Conservation (phyloP, 108 stramenopile species). For the Schizochytrium sp. region DNA sequence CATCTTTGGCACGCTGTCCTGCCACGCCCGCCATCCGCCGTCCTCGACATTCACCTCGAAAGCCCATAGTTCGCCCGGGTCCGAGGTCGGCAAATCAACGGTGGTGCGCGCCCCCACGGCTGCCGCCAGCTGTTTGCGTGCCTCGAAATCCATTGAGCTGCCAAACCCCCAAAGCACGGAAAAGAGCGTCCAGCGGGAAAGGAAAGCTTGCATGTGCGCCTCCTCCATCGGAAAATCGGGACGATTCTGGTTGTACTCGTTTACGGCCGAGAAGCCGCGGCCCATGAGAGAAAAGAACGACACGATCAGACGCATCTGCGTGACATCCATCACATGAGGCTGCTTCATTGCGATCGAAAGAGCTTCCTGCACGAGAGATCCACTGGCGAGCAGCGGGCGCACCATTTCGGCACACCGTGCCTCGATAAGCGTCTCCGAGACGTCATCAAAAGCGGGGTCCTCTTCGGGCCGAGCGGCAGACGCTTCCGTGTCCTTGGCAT, state of each 20-base stretch:
- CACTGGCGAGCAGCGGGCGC: constrained; percentile 49
- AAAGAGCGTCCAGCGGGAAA: constrained; percentile 79
- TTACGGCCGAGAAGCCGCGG: constrained; percentile 68
- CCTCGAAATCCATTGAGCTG: constrained; percentile 69
- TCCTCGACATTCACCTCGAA: constrained; percentile 78
- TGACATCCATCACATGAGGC: constrained; percentile 79
- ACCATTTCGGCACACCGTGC: constrained; percentile 59
- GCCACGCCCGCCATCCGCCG: constrained; percentile 88
- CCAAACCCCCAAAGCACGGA: constrained; percentile 87
- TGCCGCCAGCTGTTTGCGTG: constrained; percentile 61
- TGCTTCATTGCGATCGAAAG: constrained; percentile 34
- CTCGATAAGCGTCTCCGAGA: not conserved
- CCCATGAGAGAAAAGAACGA: constrained; percentile 76
- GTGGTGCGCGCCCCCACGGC: not conserved
- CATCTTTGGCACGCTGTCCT: constrained; percentile 75
- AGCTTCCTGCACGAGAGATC: constrained; percentile 40
- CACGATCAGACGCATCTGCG: constrained; percentile 67
- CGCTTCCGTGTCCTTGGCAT: not conserved
- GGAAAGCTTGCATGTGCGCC: constrained; percentile 83
- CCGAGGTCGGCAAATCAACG: not conserved
- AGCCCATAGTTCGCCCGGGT: constrained; percentile 43
- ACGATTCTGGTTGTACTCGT: constrained; percentile 88
- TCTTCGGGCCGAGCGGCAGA: constrained; percentile 32
- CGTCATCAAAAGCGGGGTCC: not conserved
- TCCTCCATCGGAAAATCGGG: constrained; percentile 88